Evolutionary conservation across 192 early-diverging fungal genomes (phyloP), one percentile per base, ranked within the genome.

Genomic region (Backusella psychrophila): DNA sequence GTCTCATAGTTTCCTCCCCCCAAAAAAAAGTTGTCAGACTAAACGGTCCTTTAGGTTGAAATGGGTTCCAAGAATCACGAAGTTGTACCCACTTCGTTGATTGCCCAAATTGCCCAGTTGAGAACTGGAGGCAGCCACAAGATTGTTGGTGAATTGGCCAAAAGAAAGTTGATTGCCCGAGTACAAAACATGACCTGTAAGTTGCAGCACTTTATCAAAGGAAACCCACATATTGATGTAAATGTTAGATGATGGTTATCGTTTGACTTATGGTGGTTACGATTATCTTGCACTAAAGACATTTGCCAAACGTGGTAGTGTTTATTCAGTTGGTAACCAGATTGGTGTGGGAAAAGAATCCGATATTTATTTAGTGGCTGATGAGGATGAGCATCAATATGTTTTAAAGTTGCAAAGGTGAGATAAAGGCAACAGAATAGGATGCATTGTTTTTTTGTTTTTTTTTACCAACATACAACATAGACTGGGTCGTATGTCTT

Each of bases 341-440:
- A 99, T 99, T 80, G 98, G 98, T 81, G 96, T 99, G 7, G 98
- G 98, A 59, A 99, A 99, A 83, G 98, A 99, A 84, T 98, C 97
- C 4, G 98, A 99, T 81, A 96, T 99, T 83, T 97, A 96, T 82
- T 90, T 99, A 80, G 96, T 98, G 19, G 96, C 95, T 1, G 93
- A 97, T 80, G 96, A 96, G 52, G 92, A 98, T 39, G 94, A 94
- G 49, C 84, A 90, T 66, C 94, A 99, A 80, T 88, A 89, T 41
- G 96, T 98, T n/a, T 86, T 99, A 36, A 99, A 99, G 86, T 85
- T 99, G 53, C 98, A 99, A 75, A 85, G 93, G 89, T 93, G 41
- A 29, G 31, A 36, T 17, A 0, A 3, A 23, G 42, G 2, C 19
- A 23, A 65, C 9, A 29, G n/a, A 15, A 7, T 14, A 14, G 14